These are phyloP conservation scores for Colletotrichum zoysiae DNA, from an alignment of 2,329 filamentous ascomycete genomes.

Conservation along the genomic window DNA sequence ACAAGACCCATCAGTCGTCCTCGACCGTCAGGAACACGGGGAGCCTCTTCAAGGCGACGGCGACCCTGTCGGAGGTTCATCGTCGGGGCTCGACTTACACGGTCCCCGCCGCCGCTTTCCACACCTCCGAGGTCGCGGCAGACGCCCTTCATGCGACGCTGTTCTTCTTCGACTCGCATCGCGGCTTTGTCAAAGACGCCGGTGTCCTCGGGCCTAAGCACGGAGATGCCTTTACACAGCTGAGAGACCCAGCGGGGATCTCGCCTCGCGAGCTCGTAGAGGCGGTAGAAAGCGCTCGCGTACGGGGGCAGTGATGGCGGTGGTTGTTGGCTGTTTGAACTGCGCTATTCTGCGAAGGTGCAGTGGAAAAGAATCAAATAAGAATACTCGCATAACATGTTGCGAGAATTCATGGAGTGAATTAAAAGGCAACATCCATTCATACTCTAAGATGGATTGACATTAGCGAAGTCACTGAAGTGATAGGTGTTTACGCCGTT, in stretches of 20 bases:
- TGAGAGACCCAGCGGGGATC: constrained; percentile 43
- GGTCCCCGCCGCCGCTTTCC: constrained; percentile 49
- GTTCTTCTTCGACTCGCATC: constrained; percentile 52
- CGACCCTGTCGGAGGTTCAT: constrained; percentile 33
- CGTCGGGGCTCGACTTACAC: constrained; percentile 46
- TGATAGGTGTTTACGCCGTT: not conserved
- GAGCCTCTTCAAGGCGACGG: constrained; percentile 42
- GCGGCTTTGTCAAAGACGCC: constrained; percentile 49
- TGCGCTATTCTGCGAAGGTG: not conserved
- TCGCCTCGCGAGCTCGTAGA: constrained; percentile 43
- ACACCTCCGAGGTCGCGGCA: constrained; percentile 47
- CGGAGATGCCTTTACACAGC: constrained; percentile 42
- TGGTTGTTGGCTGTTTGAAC: not conserved
- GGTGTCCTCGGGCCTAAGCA: constrained; percentile 50
- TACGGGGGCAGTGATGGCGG: not conserved
- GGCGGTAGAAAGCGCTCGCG: constrained; percentile 42
- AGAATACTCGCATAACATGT: no score
- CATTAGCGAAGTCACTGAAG: not conserved
- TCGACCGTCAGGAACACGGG: constrained; percentile 48
- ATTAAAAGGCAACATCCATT: not conserved
- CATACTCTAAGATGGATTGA: not conserved
- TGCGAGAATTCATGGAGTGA: not conserved
- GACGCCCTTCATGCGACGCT: constrained; percentile 51
- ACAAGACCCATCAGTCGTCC: constrained; percentile 45
- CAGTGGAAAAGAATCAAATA: not conserved